Percentiles rank a stretch among this genome's conserved stretches.
These are phyloP conservation scores for Ceriops tagal DNA, from an alignment of 345 rosid species.

Conservation along the genomic window DNA sequence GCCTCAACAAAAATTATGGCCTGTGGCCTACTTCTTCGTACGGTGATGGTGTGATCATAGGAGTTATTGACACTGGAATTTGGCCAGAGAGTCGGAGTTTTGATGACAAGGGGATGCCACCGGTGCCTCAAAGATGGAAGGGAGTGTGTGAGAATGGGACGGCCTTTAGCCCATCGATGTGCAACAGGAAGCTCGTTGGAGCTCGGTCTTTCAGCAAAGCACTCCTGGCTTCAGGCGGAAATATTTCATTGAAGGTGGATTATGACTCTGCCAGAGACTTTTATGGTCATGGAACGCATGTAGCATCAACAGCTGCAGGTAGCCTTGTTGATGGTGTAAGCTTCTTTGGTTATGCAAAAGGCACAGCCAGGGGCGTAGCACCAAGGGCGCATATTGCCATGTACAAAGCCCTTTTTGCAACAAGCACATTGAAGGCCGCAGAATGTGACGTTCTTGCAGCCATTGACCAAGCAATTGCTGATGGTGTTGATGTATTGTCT, in stretches of 20 bases:
- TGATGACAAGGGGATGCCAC: constrained; percentile 15
- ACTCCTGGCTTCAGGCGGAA: constrained; percentile 28
- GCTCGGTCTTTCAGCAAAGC: constrained; percentile 26
- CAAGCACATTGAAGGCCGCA: background rate
- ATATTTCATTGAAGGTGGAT: constrained; percentile 14
- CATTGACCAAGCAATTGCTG: constrained; percentile 66
- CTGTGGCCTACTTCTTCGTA: constrained; percentile 8
- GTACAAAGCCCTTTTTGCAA: constrained; percentile 6
- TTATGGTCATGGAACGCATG: constrained; percentile 19
- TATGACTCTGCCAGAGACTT: constrained; percentile 23
- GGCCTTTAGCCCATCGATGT: constrained; percentile 11
- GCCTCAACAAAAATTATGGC: constrained; percentile 20
- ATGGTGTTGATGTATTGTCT: constrained; percentile 63
- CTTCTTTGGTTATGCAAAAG: constrained; percentile 19
- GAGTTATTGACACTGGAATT: constrained; percentile 22
- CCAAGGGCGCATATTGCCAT: constrained; percentile 26
- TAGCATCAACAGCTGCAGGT: constrained; percentile 27
- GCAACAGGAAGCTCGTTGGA: constrained; percentile 24
- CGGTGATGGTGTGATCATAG: constrained; percentile 23
- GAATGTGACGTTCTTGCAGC: constrained; percentile 35
- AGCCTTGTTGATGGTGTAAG: constrained; percentile 15
- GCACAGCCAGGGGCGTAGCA: constrained; percentile 25
- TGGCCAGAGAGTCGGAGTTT: constrained; percentile 27
- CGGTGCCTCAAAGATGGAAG: constrained; percentile 21
- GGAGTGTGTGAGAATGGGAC: constrained; percentile 24